Evolutionary conservation across 2,329 filamentous ascomycete species (phyloP), one percentile per base, ranked within the genome.

Genomic region (Pestalotiopsis sp.): DNA sequence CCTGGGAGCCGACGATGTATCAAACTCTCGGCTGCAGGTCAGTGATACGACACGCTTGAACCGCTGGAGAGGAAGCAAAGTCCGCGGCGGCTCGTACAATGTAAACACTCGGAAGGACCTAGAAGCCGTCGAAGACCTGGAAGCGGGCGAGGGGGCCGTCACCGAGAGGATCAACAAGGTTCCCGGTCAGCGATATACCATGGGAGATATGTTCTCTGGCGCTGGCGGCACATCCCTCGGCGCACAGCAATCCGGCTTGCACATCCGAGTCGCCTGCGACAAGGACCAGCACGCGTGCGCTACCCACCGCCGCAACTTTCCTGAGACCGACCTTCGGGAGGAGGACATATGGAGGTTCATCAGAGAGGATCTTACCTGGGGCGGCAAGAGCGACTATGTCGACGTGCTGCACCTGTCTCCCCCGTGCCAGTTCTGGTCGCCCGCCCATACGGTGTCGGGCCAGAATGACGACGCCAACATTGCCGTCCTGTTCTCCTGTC

Each of bases 351-450:
- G 84, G 41, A 78, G 86, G 2, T 90, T 91, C 65, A 80, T 89
- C 36, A 74, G 73, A 1, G 69, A 74, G 4, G 60, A 59, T 36
- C n/a, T 45, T 3, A 38, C 6, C 27, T 67, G 65, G 65, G 56
- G 56, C 14, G 36, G 65, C 25, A 49, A 49, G 11, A 39, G 63
- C 2, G 49, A 65, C 63, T 60, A 67, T 4, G 87, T 91, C 0
- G 93, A 96, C 72, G 81, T 95, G 1, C 80, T 93, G 0, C 93
- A 97, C 71, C 79, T 94, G 0, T 94, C 91, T 0, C 93, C 92
- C 0, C 93, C 93, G 0, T 97, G 94, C 68, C 92, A 95, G 72
- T 89, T 86, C 2, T 95, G 91, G 77, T 95, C 92, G 0, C 88
- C 89, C 0, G 91, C 90, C 0, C 91, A 97, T 69, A 95, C 92